Evolutionary conservation across 208 protist genomes (phyloP).

Genomic region (Wallacemonas collosoma): DNA sequence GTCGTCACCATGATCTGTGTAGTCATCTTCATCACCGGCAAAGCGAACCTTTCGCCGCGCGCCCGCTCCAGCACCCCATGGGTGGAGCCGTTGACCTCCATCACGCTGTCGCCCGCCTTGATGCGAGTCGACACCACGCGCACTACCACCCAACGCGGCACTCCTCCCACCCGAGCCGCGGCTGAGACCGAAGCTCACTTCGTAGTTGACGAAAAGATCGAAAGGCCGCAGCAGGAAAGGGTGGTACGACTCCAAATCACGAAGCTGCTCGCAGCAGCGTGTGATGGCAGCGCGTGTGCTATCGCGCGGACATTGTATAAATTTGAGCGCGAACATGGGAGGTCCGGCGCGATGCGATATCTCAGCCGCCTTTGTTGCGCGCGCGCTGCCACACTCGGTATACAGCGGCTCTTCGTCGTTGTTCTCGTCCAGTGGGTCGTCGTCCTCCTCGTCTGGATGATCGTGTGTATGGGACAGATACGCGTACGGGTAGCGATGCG

Average conservation of each 20-base stretch:
- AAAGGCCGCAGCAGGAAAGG: slow-evolving; percentile 67
- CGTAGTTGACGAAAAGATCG: slow-evolving; percentile 80
- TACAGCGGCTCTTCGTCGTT: no score
- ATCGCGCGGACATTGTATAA: slow-evolving; percentile 54
- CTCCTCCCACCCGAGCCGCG: neutral
- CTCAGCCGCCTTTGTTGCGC: no score
- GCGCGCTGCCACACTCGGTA: no score
- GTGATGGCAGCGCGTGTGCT: slow-evolving; percentile 53
- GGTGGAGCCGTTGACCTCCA: neutral
- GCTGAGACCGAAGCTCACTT: slow-evolving; percentile 28
- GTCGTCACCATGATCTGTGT: neutral
- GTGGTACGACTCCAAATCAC: slow-evolving; percentile 43
- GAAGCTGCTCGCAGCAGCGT: slow-evolving; percentile 59
- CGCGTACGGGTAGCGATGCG: neutral
- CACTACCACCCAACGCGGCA: neutral
- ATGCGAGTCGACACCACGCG: neutral
- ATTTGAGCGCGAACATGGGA: slow-evolving; percentile 39
- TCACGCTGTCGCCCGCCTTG: neutral
- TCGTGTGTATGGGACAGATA: no score
- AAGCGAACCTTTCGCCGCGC: neutral
- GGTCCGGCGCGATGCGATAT: no score
- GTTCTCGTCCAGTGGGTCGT: no score
- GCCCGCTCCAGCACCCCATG: neutral
- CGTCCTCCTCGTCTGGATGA: no score
- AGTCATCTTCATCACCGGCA: neutral